phyloP scores from a whole-genome alignment of 768 basidiomycete species.

The Russula griseocarnosa region DNA sequence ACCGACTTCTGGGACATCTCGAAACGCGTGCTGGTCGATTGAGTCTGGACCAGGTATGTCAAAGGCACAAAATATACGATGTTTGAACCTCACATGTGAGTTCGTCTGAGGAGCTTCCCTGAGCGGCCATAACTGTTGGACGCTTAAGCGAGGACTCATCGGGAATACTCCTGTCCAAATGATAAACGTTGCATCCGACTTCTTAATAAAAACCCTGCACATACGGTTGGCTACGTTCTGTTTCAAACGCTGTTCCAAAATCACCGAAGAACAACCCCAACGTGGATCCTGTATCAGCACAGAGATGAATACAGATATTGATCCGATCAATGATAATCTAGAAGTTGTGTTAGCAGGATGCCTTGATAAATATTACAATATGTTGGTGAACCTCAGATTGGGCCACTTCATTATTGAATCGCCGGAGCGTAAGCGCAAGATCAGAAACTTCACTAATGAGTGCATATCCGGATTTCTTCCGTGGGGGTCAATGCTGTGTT shows the following conservation, averaged over 20 bases:
- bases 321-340: constrained; percentile 57
- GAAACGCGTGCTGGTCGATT: constrained; percentile 82
- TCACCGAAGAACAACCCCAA: constrained; percentile 55
- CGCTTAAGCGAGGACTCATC: constrained; percentile 3
- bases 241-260: constrained; percentile 44
- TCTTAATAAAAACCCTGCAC: constrained; percentile 1
- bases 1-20: constrained; percentile 66
- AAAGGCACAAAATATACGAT: not conserved
- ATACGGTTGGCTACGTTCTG: constrained; percentile 33
- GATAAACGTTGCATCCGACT: not conserved
- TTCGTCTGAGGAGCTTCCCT: constrained; percentile 21
- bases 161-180: not conserved
- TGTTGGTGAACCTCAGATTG: constrained; percentile 15
- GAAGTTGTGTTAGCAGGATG: constrained; percentile 3
- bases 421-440: constrained; percentile 33
- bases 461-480: constrained; percentile 63
- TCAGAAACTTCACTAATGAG: constrained; percentile 56
- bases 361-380: not conserved
- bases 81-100: constrained; percentile 32
- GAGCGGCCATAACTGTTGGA: constrained; percentile 21
- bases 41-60: constrained; percentile 46
- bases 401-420: constrained; percentile 5
- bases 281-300: constrained; percentile 69
- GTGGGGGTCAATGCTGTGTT: not conserved
- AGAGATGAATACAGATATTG: constrained; percentile 59